phyloP scores from a whole-genome alignment of 2,329 filamentous ascomycete species.

The Pestalotiopsis sp. region DNA sequence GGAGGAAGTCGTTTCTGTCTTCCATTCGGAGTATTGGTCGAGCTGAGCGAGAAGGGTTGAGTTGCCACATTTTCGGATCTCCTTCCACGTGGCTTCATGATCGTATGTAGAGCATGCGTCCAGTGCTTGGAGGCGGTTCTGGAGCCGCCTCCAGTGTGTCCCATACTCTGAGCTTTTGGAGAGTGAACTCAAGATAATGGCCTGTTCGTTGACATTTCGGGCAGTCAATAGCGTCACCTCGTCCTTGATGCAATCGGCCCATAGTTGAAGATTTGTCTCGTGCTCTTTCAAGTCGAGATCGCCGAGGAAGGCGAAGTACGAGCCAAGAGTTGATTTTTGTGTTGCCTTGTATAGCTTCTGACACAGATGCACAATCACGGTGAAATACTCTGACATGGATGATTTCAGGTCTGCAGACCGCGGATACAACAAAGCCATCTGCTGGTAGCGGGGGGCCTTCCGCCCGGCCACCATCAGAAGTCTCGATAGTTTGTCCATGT shows the following conservation, averaged over 20 bases:
- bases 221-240: background rate
- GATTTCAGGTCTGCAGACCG: background rate
- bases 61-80: background rate
- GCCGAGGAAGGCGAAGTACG: background rate
- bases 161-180: background rate
- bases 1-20: background rate
- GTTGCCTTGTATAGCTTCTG: background rate
- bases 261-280: background rate
- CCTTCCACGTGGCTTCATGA: background rate
- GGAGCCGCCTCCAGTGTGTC: background rate
- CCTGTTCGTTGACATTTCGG: background rate
- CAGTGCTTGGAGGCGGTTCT: background rate
- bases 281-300: background rate
- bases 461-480: background rate
- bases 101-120: background rate
- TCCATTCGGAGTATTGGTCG: background rate
- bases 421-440: background rate
- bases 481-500: background rate
- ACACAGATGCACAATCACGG: background rate
- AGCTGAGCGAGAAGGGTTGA: background rate
- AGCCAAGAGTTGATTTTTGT: background rate
- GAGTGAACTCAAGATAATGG: accelerated
- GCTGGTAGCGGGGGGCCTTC: background rate
- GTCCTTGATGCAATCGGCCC: background rate
- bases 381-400: background rate